These are phyloP conservation scores for Colletotrichum sp. DNA, from an alignment of 2,329 filamentous ascomycete genomes.

Conservation along the genomic window DNA sequence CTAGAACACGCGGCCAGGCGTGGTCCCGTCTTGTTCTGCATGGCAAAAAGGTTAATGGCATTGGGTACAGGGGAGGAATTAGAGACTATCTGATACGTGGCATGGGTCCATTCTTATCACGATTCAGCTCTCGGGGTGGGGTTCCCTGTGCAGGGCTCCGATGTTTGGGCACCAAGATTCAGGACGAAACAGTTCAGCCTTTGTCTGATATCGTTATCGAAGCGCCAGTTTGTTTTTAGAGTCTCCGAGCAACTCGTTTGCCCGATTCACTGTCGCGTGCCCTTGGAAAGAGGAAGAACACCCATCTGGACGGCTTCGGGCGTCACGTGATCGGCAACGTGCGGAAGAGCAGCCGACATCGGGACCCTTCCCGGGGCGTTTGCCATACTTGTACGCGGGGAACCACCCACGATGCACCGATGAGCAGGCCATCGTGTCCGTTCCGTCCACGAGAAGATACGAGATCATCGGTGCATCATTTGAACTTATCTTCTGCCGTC, in stretches of 20 bases:
- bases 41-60: not conserved
- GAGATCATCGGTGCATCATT: not conserved
- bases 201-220: not conserved
- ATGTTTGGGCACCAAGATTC: not conserved
- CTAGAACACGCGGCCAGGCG: not conserved
- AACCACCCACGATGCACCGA: not conserved
- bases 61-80: not conserved
- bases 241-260: not conserved
- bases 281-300: not conserved
- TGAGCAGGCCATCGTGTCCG: not conserved
- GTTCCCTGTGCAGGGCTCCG: not conserved
- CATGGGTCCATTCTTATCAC: not conserved
- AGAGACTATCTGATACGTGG: not conserved
- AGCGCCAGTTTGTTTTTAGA: not conserved
- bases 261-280: not conserved
- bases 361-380: not conserved
- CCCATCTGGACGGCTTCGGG: not conserved
- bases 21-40: not conserved
- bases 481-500: conserved; percentile 4
- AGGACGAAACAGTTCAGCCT: not conserved
- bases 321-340: conserved; percentile 9
- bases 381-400: not conserved
- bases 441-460: not conserved
- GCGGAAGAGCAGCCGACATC: conserved; percentile 10
- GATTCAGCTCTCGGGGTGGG: not conserved